Base-by-base conservation (phyloP, 371 early-diverging fungal genomes). In the Smittium mucronatum region DNA sequence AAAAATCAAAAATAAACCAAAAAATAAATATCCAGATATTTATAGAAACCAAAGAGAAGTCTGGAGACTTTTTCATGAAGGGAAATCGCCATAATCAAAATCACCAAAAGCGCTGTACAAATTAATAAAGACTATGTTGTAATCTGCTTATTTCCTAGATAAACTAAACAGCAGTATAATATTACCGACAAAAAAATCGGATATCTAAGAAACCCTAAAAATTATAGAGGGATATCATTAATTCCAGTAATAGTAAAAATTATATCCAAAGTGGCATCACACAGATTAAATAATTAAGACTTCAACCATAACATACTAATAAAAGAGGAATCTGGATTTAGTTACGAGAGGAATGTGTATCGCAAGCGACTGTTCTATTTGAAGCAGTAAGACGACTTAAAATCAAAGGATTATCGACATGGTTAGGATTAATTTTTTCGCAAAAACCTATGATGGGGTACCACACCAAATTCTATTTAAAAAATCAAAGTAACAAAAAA, bases 161-260 rank as follows among this genome's bases (percentile, higher is more conserved):
- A 34, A 16, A 31, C 17, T 34, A 2, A 64, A 15, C 5, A 64
- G 31, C 8, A 29, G 64, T 26, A 36, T 64, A 28, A 64, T 64
- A 25, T 17, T 64, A 2, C 31, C 64, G 8, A 64, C 33, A 17
- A 2, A 11, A 64, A 64, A 64, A 64, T 31, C 5, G 64, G 31
- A 64, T 11, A 64, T 64, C 25, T 26, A 26, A 64, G 31, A 31
- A 26, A 28, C 26, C 2, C 36, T 34, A 31, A 64, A 11, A 64
- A 64, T 26, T 64, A 64, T 2, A 64, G 64, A 64, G 64, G 64
- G 26, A 64, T 64, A 34, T 64, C 64, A 34, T 31, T 64, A 29
- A 64, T 64, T 36, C 64, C 64, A 29, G 33, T 33, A 29, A 2
- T 64, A 31, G 36, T 36, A 5, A 64, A 64, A 64, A 25, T 64